Conservation (phyloP, 176 grass and related monocot genomes). For the Olyra latifolia region DNA sequence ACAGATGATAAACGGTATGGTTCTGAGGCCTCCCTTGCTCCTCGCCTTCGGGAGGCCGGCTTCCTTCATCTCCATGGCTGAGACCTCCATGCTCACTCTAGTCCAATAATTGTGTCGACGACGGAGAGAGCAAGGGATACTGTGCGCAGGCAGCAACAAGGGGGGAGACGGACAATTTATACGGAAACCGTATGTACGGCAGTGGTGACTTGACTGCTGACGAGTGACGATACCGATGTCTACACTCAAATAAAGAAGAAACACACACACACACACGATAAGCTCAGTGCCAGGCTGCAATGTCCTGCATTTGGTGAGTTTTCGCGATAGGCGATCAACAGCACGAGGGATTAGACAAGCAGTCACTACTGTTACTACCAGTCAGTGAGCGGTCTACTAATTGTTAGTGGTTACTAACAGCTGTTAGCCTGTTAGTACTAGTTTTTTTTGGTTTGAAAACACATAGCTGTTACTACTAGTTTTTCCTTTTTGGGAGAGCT, state of each 20-base stretch:
- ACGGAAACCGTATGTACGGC: background rate
- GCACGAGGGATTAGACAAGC: background rate
- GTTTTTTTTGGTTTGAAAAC: too few species aligned
- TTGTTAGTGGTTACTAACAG: too few species aligned
- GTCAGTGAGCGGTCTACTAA: too few species aligned
- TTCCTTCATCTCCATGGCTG: slow-evolving; percentile 54
- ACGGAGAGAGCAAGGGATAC: background rate
- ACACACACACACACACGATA: background rate
- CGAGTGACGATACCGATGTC: background rate
- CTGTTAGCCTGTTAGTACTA: too few species aligned
- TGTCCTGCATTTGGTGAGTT: background rate
- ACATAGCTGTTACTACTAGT: too few species aligned
- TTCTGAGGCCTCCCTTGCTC: slow-evolving; percentile 64
- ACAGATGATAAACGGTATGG: slow-evolving; percentile 74
- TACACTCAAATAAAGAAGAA: background rate
- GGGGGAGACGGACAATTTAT: slow-evolving; percentile 18
- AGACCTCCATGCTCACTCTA: slow-evolving; percentile 41
- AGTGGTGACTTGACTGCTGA: background rate
- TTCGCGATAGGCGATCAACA: background rate
- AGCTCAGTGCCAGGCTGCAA: background rate
- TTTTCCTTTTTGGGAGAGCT: too few species aligned
- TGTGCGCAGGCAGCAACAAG: slow-evolving; percentile 11
- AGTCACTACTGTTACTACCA: too few species aligned
- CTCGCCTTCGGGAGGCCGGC: slow-evolving; percentile 7
- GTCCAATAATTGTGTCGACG: background rate